Base-by-base conservation (phyloP, 1,284 basidiomycete genomes). In the Dichomitus squalens region DNA sequence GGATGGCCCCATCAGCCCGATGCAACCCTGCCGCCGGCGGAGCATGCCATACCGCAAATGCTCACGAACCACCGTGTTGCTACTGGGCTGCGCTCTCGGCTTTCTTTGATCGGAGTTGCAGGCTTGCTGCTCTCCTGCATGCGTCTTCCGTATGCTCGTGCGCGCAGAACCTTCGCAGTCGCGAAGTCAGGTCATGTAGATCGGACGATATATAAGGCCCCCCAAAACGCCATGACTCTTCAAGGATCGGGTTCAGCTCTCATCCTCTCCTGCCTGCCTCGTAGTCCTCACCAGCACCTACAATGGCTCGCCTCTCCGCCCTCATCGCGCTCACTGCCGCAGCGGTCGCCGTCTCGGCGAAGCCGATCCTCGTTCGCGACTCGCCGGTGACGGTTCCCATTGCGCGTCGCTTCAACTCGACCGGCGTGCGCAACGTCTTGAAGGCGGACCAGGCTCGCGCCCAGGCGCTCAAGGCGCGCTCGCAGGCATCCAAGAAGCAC, bases 381-480 rank as follows among this genome's bases (percentile, higher is more conserved):
- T 59, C 65, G 11, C 64, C 63, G 18, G 55, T 70, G 31, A 63
- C 62, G 40, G 56, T 70, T 25, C 51, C 68, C 16, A 44, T 71
- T 52, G 63, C 64, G 31, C 61, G 70, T 14, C 64, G 61, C 38
- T 53, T 69, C 50, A 70, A 70, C 52, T 38, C 49, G 36, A 67
- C 65, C 4, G 63, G 61, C 6, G 57, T 52, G 8, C 38, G 57
- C 25, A 64, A 57, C 33, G 34, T 71, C 25, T 36, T 61, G n/a
- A 52, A 66, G 53, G 47, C 49, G 29, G 70, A 70, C 56, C 68
- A 63, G 54, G 67, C 66, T 8, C 62, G 69, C 47, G 66, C 65
- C 12, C 63, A 63, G 58, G 51, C 51, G 18, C 59, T 71, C 49
- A 65, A 66, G 60, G 41, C 46, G 25, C 53, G 58, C 58, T 56